Conservation (phyloP, 73 alveolate genomes). For the Tetrahymena elliotti region DNA sequence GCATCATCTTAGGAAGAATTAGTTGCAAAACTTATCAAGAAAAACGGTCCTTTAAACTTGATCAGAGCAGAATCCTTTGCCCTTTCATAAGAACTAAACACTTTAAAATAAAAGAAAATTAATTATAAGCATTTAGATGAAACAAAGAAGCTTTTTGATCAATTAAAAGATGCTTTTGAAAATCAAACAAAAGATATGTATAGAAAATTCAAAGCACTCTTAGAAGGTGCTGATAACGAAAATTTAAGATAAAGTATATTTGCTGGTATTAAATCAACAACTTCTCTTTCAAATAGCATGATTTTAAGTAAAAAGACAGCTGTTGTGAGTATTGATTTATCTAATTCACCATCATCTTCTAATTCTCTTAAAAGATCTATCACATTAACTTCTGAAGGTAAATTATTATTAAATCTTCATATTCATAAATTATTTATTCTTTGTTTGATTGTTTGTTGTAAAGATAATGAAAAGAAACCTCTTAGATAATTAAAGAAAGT, state of each 20-base stretch:
- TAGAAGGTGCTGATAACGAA: background rate
- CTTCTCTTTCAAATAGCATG: background rate
- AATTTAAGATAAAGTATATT: background rate
- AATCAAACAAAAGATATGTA: background rate
- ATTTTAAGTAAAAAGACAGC: background rate
- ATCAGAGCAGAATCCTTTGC: background rate
- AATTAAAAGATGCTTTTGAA: background rate
- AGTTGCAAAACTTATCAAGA: background rate
- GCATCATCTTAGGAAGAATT: background rate
- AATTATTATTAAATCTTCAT: background rate
- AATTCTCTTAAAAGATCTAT: background rate
- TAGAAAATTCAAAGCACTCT: background rate
- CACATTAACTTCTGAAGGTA: background rate
- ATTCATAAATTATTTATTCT: no score
- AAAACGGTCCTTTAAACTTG: background rate
- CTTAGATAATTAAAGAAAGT: background rate
- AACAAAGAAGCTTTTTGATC: background rate
- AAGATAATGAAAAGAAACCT: background rate
- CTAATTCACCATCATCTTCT: background rate
- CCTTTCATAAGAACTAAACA: background rate
- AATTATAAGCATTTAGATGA: background rate
- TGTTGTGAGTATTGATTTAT: background rate
- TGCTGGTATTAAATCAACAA: background rate
- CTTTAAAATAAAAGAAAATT: background rate
- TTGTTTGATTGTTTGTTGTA: no score